Base-by-base conservation (phyloP, 208 protist species). In the Acanthamoeba healyi region DNA sequence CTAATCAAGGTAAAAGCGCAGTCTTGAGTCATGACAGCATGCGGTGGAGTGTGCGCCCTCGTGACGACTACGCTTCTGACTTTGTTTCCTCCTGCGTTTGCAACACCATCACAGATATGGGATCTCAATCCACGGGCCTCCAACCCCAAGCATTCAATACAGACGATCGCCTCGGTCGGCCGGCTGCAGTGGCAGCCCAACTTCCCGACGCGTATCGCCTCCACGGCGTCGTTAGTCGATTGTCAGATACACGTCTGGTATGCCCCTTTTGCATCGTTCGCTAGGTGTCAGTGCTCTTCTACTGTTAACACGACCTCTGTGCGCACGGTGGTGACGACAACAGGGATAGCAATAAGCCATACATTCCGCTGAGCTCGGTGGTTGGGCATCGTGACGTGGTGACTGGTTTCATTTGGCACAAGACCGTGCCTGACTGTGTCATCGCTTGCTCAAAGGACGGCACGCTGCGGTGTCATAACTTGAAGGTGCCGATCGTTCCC, bases 1-100 rank as follows among this genome's bases (percentile, higher is more conserved):
- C 46, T 95, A 12, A 97, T 97, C 49, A 95, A 97, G 81, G 92
- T 97, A 40, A n/a, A n/a, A n/a, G n/a, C n/a, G n/a, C n/a, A n/a
- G n/a, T n/a, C n/a, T n/a, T n/a, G n/a, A n/a, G n/a, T n/a, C n/a
- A n/a, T n/a, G n/a, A n/a, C n/a, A n/a, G n/a, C n/a, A n/a, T n/a
- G n/a, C n/a, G n/a, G n/a, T n/a, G n/a, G n/a, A n/a, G n/a, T n/a
- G n/a, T n/a, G n/a, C n/a, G n/a, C n/a, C n/a, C n/a, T n/a, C n/a
- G n/a, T n/a, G n/a, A n/a, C n/a, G n/a, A n/a, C n/a, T n/a, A n/a
- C n/a, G n/a, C n/a, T n/a, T n/a, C n/a, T 54, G 49, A 15, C 49
- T 54, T 54, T 54, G 6, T 6, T 38, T 61, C 54, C 24, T 61
- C 19, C 22, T 61, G 54, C 51, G 72, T 51, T 51, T 24, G 72